A percentile compares a stretch with the other conserved stretches of the same genome.
Conservation (phyloP, 768 basidiomycete species). For the Exidia glandulosa region DNA sequence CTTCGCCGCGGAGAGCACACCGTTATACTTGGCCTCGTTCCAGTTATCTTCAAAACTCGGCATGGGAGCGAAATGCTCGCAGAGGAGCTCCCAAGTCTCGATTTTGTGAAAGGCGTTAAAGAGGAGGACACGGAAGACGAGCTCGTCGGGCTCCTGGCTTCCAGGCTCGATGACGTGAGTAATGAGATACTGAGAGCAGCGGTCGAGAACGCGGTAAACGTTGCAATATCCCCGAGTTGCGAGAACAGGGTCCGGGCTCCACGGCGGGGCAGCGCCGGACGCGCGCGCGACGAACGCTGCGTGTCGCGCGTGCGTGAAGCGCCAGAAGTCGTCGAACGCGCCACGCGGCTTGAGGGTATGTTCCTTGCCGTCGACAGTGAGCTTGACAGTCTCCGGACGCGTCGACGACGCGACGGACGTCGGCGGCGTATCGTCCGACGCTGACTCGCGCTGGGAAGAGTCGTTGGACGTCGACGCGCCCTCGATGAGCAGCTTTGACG, state of each 20-base stretch:
- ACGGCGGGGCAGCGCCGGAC: slow-evolving; percentile 42
- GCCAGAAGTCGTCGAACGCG: slow-evolving; percentile 53
- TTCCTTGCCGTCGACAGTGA: slow-evolving; percentile 23
- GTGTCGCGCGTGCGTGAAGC: slow-evolving; percentile 45
- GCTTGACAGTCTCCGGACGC: background rate
- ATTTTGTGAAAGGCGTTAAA: slow-evolving; percentile 65
- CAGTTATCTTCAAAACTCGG: slow-evolving; percentile 21
- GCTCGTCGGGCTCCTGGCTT: slow-evolving; percentile 44
- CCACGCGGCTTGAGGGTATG: slow-evolving; percentile 36
- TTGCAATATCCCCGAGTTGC: slow-evolving; percentile 55
- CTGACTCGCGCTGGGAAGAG: too few relatives aligned
- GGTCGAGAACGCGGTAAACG: slow-evolving; percentile 64
- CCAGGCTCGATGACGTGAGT: slow-evolving; percentile 60
- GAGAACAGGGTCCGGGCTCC: slow-evolving; percentile 58
- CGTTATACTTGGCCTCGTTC: slow-evolving; percentile 38
- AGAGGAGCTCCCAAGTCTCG: slow-evolving; percentile 58
- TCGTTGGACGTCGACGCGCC: too few relatives aligned
- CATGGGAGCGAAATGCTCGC: slow-evolving; percentile 31
- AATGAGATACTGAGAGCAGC: slow-evolving; percentile 57
- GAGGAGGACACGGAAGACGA: slow-evolving; percentile 59
- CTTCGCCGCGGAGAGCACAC: slow-evolving; percentile 36
- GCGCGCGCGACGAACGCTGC: slow-evolving; percentile 45
- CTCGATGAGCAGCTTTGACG: too few relatives aligned
- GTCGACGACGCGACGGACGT: background rate
- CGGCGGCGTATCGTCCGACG: too few relatives aligned